phyloP scores from a whole-genome alignment of 345 rosid genomes.

The Carallia brachiata region DNA sequence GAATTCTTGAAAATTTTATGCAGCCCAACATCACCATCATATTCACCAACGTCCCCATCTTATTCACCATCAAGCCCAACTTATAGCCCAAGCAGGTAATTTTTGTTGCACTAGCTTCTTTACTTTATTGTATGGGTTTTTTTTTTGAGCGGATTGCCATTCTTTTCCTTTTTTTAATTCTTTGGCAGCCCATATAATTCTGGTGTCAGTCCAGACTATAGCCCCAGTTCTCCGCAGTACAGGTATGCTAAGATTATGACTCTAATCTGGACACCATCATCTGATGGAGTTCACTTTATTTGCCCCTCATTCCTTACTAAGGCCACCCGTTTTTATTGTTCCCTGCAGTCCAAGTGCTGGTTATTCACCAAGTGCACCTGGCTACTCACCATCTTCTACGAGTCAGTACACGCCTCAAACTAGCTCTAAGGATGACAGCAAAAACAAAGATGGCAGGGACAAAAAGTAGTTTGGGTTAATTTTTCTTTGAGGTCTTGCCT shows the following conservation, averaged over 20 bases:
- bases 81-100: constrained; percentile 91
- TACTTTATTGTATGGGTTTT: neutral
- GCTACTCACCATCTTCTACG: constrained; percentile 75
- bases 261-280: constrained; percentile 4
- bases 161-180: neutral
- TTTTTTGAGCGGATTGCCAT: neutral
- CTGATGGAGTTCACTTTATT: neutral
- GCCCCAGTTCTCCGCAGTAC: constrained; percentile 69
- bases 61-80: constrained; percentile 91
- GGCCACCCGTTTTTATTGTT: constrained; percentile 1
- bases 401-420: constrained; percentile 75
- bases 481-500: constrained; percentile 3
- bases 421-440: constrained; percentile 48
- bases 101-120: neutral
- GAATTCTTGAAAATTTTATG: constrained; percentile 6
- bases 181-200: constrained; percentile 65
- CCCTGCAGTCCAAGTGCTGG: constrained; percentile 66
- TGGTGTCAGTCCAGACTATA: constrained; percentile 71
- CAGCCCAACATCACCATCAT: constrained; percentile 90
- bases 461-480: constrained; percentile 9
- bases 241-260: constrained; percentile 31
- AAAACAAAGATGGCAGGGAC: constrained; percentile 25
- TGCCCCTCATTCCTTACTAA: neutral
- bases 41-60: constrained; percentile 91
- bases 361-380: constrained; percentile 77